Base-by-base conservation (phyloP, 139 green algal genomes). In the Axilococcus clingmanii region DNA sequence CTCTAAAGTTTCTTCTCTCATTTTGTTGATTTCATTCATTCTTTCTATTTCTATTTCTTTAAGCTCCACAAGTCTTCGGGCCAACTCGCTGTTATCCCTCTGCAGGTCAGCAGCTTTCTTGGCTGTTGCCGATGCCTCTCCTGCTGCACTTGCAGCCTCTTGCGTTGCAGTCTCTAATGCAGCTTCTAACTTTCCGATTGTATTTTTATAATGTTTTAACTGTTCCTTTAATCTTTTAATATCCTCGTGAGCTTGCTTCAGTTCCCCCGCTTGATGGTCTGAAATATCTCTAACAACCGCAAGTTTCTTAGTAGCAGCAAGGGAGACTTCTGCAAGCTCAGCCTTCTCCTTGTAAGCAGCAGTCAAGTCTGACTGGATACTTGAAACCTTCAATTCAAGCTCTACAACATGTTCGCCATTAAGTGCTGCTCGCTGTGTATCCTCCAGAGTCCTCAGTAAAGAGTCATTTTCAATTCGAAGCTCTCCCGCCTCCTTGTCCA, bases 401-500 rank as follows among this genome's bases (percentile, higher is more conserved):
- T 29, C 55, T 31, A 57, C 28, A 11, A 20, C n/a, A 3, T 32
- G 36, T 15, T 20, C 52, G 16, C 27, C 30, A 5, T 37, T 28
- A 32, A 22, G 12, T 8, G 25, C 23, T 3, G 30, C 52, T 16
- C 19, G 35, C 25, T 33, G 55, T n/a, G 29, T 30, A 17, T 55
- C 52, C 28, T 67, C 50, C 9, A 62, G 31, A 27, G 38, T 48
- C 35, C 65, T 45, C 12, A 59, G 47, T 40, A 83, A 58, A 4
- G 36, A 54, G 16, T 57, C 48, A 7, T 77, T 82, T 43, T 89
- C 78, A 3, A 70, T 54, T 1, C 79, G 66, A 42, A 89, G 67
- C 76, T 91, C 82, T 2, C 60, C 61, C 0, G 52, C 76, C 48
- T 90, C 82, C 49, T 82, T 83, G 32, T 88, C 81, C 17, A 88